Conservation (phyloP, 306 rosid species). For the Betula pendula region DNA sequence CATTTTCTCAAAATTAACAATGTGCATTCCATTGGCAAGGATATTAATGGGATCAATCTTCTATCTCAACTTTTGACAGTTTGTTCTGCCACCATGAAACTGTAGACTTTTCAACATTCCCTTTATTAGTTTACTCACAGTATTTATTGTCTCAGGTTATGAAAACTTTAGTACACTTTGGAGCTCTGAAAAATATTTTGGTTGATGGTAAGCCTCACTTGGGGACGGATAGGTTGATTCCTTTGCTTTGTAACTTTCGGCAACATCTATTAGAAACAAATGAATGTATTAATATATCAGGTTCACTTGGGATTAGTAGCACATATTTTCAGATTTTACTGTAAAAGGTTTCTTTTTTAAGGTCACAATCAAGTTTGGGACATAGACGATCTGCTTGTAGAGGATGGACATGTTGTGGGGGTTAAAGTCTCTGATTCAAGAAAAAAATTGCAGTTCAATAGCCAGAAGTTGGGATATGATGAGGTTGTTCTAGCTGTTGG, state of each 20-base stretch:
- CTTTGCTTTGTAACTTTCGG: slow-evolving; percentile 88
- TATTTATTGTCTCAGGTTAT: slow-evolving; percentile 58
- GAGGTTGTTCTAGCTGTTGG: slow-evolving; percentile 93
- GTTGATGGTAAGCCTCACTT: slow-evolving; percentile 91
- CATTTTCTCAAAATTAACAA: not conserved
- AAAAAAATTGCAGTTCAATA: slow-evolving; percentile 43
- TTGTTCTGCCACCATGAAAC: not conserved
- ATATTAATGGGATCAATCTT: not conserved
- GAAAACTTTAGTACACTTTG: slow-evolving; percentile 89
- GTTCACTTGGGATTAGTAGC: slow-evolving; percentile 21
- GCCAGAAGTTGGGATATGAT: slow-evolving; percentile 69
- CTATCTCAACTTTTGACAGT: not conserved
- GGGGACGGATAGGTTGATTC: slow-evolving; percentile 94
- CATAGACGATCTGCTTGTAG: slow-evolving; percentile 73
- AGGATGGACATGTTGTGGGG: slow-evolving; percentile 62
- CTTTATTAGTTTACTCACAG: slow-evolving; percentile 22
- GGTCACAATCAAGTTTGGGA: slow-evolving; percentile 90
- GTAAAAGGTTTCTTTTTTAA: slow-evolving; percentile 27
- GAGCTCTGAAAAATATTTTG: slow-evolving; percentile 84
- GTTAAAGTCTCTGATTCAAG: slow-evolving; percentile 71
- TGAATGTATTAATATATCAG: not conserved
- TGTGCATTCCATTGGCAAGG: not conserved
- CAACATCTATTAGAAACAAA: slow-evolving; percentile 47
- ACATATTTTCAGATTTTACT: slow-evolving; percentile 24
- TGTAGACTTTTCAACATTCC: not conserved